phyloP scores from a whole-genome alignment of 2,329 filamentous ascomycete species.

The Ilyonectria sp. region DNA sequence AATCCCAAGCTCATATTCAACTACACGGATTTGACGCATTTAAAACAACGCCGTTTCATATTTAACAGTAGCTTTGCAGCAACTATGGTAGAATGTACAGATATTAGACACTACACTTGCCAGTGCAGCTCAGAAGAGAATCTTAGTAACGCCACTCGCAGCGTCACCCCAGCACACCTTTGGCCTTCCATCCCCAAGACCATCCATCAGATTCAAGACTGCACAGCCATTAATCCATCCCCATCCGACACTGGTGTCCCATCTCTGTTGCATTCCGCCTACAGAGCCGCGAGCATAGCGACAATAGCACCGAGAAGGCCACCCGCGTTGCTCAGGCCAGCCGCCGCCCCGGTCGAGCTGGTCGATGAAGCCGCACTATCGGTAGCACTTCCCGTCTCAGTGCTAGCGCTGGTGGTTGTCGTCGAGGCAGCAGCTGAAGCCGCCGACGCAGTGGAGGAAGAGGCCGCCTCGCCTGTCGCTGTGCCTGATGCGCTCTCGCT shows the following conservation, averaged over 20 bases:
- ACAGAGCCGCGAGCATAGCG: slow-evolving; percentile 50
- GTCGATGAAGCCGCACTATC: slow-evolving; percentile 18
- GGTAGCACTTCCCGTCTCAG: slow-evolving; percentile 12
- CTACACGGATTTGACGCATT: neutral
- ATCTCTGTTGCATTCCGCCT: slow-evolving; percentile 20
- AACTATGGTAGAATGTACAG: slow-evolving; percentile 8
- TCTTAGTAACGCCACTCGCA: neutral
- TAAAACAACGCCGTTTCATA: slow-evolving; percentile 5
- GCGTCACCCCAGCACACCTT: slow-evolving; percentile 8
- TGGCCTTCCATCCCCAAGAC: neutral
- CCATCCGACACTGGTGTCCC: neutral
- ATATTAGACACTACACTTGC: slow-evolving; percentile 1
- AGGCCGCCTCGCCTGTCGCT: neutral
- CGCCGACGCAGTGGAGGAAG: neutral
- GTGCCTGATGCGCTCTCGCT: neutral
- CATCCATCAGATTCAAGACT: neutral
- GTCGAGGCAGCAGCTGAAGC: neutral
- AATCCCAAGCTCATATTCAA: neutral
- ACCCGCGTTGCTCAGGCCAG: slow-evolving; percentile 31
- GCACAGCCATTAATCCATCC: neutral
- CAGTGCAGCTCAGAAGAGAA: slow-evolving; percentile 23
- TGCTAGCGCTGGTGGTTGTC: slow-evolving; percentile 3
- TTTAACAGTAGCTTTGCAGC: slow-evolving; percentile 25
- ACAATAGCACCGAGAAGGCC: slow-evolving; percentile 48
- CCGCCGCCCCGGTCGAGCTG: slow-evolving; percentile 20